A percentile compares a stretch with the other conserved stretches of the same genome.
Evolutionary conservation across 331 rosid species (phyloP).

Genomic region (Rhamnella rubrinervis): DNA sequence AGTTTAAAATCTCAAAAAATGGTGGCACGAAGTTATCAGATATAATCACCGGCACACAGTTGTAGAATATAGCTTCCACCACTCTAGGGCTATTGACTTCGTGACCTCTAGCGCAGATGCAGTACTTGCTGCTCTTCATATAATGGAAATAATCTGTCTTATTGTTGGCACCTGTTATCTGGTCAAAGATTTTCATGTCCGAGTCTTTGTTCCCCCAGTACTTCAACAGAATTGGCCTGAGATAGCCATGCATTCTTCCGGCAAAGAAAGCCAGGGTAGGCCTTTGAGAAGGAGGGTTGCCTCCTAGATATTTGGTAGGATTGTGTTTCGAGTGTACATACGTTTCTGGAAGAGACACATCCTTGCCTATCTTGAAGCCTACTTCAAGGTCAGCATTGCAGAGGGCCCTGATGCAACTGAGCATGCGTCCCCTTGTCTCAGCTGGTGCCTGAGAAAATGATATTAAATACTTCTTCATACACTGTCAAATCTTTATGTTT

Average conservation of each 20-base stretch:
- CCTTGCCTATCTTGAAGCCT: slow-evolving; percentile 3
- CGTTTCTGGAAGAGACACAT: slow-evolving; percentile 3
- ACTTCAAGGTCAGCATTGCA: slow-evolving; percentile 1
- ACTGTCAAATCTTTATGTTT: not conserved
- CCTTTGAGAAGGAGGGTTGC: slow-evolving; percentile 3
- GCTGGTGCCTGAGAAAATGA: not conserved
- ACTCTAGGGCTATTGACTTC: slow-evolving; percentile 57
- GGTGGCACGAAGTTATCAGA: not conserved
- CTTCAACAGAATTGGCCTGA: slow-evolving; percentile 42
- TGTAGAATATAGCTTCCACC: slow-evolving; percentile 46
- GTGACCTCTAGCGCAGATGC: slow-evolving; percentile 50
- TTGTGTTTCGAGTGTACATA: not conserved
- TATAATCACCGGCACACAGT: slow-evolving; percentile 41
- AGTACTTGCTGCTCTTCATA: slow-evolving; percentile 54
- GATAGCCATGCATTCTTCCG: slow-evolving; percentile 46
- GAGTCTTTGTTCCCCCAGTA: slow-evolving; percentile 58
- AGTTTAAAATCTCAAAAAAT: not conserved
- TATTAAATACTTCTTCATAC: not conserved
- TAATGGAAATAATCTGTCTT: slow-evolving; percentile 10
- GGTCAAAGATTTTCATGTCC: slow-evolving; percentile 25
- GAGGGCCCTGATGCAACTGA: slow-evolving; percentile 1
- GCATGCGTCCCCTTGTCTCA: slow-evolving; percentile 1
- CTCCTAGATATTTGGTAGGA: not conserved
- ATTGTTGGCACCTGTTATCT: not conserved
- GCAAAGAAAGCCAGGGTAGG: slow-evolving; percentile 35